Evolutionary conservation across 2,329 filamentous ascomycete genomes (phyloP).

Genomic region (Rutstroemia sp.): DNA sequence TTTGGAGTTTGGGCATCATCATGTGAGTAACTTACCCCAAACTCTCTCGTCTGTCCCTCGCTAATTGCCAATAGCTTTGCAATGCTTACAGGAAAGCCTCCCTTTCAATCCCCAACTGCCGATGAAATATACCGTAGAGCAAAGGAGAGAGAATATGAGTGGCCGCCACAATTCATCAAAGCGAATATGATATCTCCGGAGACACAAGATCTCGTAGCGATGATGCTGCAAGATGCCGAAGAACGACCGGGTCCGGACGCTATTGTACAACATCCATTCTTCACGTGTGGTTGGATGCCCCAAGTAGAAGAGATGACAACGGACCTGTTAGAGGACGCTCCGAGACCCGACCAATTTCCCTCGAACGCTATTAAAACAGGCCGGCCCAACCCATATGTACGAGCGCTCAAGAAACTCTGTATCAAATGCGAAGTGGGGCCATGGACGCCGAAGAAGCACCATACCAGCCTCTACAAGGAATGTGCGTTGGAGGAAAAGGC

Average conservation of each 20-base stretch:
- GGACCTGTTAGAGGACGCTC: slow-evolving; percentile 49
- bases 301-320: slow-evolving; percentile 49
- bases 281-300: slow-evolving; percentile 69
- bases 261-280: slow-evolving; percentile 75
- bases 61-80: slow-evolving; percentile 59
- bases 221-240: slow-evolving; percentile 68
- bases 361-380: slow-evolving; percentile 38
- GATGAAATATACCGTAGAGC: slow-evolving; percentile 77
- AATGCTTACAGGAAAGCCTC: slow-evolving; percentile 91
- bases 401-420: slow-evolving; percentile 51
- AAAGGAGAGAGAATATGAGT: slow-evolving; percentile 67
- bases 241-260: slow-evolving; percentile 66
- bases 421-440: slow-evolving; percentile 52
- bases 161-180: slow-evolving; percentile 60
- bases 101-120: slow-evolving; percentile 86
- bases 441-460: slow-evolving; percentile 40
- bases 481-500: slow-evolving; percentile 62
- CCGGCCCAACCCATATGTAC: slow-evolving; percentile 32
- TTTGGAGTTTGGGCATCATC: slow-evolving; percentile 97
- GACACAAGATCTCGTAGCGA: slow-evolving; percentile 70
- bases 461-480: slow-evolving; percentile 51
- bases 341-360: slow-evolving; percentile 49
- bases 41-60: slow-evolving; percentile 8
- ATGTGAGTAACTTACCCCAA: slow-evolving; percentile 49
- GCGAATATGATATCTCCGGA: slow-evolving; percentile 66